Percentiles rank a stretch among this genome's conserved stretches.
Conservation (phyloP, 345 rosid genomes). For the Arabidopsis suecica region DNA sequence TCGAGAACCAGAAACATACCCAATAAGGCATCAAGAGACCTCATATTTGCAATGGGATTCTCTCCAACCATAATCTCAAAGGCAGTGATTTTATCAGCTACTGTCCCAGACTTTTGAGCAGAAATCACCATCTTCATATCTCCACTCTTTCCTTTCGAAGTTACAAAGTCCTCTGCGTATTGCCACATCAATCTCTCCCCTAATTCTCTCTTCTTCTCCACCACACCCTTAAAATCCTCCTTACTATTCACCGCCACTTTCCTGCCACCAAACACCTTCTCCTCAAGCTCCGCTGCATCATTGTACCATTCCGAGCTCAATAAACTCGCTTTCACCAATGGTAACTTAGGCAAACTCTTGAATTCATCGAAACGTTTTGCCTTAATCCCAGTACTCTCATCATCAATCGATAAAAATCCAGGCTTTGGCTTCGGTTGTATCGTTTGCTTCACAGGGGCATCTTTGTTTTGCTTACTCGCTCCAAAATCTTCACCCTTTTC, state of each 20-base stretch:
- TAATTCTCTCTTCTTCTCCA: constrained; percentile 69
- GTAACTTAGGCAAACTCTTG: constrained; percentile 69
- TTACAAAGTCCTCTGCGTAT: constrained; percentile 67
- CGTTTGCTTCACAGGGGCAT: constrained; percentile 2
- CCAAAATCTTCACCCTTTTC: constrained; percentile 19
- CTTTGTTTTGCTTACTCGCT: constrained; percentile 19
- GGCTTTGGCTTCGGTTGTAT: constrained; percentile 58
- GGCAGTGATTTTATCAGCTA: constrained; percentile 89
- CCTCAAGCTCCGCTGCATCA: constrained; percentile 78
- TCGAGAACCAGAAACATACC: constrained; percentile 51
- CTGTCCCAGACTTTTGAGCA: constrained; percentile 96
- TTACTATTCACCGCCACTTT: constrained; percentile 49
- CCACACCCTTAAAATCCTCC: constrained; percentile 60
- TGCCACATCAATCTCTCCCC: constrained; percentile 91
- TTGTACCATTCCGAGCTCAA: constrained; percentile 71
- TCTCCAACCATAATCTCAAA: constrained; percentile 87
- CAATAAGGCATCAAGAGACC: constrained; percentile 87
- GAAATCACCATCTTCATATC: constrained; percentile 86
- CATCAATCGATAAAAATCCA: constrained; percentile 62
- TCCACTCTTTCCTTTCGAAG: constrained; percentile 70
- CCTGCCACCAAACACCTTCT: constrained; percentile 61
- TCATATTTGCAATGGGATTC: constrained; percentile 88
- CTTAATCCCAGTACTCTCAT: constrained; percentile 33
- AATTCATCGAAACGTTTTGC: constrained; percentile 50
- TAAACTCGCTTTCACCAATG: constrained; percentile 72